phyloP scores from a whole-genome alignment of 2,329 filamentous ascomycete species.

The Talaromyces sp. region DNA sequence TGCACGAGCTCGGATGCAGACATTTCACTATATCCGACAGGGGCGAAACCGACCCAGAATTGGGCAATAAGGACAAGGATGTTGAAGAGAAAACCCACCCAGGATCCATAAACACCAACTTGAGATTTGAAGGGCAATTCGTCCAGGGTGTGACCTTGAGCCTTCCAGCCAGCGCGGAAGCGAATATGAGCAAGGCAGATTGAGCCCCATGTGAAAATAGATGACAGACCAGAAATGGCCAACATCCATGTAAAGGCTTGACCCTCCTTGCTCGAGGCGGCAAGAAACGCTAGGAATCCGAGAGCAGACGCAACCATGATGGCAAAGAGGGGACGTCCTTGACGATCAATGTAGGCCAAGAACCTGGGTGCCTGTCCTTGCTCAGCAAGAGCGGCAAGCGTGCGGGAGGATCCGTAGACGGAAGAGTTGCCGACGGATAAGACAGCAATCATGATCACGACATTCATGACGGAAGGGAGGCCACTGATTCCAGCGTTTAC shows the following conservation, averaged over 20 bases:
- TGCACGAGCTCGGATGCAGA: slow-evolving; percentile 50
- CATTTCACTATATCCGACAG: slow-evolving; percentile 57
- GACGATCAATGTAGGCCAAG: slow-evolving; percentile 76
- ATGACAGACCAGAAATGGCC: slow-evolving; percentile 67
- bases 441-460: slow-evolving; percentile 87
- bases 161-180: slow-evolving; percentile 76
- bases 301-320: slow-evolving; percentile 65
- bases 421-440: slow-evolving; percentile 88
- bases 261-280: slow-evolving; percentile 58
- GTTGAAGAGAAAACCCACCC: slow-evolving; percentile 74
- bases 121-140: slow-evolving; percentile 81
- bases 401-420: slow-evolving; percentile 87
- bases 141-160: slow-evolving; percentile 64
- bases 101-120: slow-evolving; percentile 75
- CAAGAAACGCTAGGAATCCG: slow-evolving; percentile 75
- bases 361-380: slow-evolving; percentile 76
- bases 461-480: slow-evolving; percentile 86
- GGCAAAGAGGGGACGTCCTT: slow-evolving; percentile 73
- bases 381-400: slow-evolving; percentile 83
- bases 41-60: slow-evolving; percentile 83
- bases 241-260: slow-evolving; percentile 77
- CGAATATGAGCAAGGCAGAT: slow-evolving; percentile 91
- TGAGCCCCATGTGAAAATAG: slow-evolving; percentile 74
- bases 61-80: slow-evolving; percentile 72
- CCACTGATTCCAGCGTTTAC: slow-evolving; percentile 75